Base-by-base conservation (phyloP, 257 asterid genomes). In the Vinca minor region DNA sequence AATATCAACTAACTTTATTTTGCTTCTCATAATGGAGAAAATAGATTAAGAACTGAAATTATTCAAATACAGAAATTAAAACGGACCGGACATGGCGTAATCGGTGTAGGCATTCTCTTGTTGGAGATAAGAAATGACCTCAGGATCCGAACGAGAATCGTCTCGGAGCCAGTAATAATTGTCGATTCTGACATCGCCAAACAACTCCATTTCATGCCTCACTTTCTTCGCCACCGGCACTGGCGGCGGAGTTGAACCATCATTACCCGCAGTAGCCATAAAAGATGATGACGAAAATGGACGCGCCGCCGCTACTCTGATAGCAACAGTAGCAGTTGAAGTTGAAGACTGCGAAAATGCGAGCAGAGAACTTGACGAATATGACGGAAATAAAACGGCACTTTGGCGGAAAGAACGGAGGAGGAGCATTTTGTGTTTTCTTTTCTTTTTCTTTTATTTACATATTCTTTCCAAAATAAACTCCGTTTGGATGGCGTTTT, bases 111-210 rank as follows among this genome's bases (percentile, higher is more conserved):
- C 89, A 74, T 89, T 92, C 81, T 92, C 98, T 66, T 73, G 71
- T 0, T 73, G 76, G 41, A 92, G 91, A 71, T 92, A 71, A 67
- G 74, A 74, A 57, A 92, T 72, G 44, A 92, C 70, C 55, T 85
- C 72, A 3, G 95, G 84, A 62, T 85, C 73, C 1, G 93, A 68
- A 55, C 96, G 95, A 56, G 91, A 81, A 72, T 92, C 98, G 64
- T 92, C 96, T 65, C 98, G 98, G 64, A 89, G 88, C 98, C 96
- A 92, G 76, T 87, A 87, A 81, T 92, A 87, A 56, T 84, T 74
- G 68, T 92, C 96, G 68, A 87, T 70, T 67, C 96, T 82, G 35
- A 85, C 81, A 78, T 92, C 98, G 53, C 95, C 96, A 56, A 92
- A 89, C 89, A 79, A 69, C 87, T 87, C 96, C 96, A 89, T 85